Evolutionary conservation across 73 alveolate species (phyloP).

Genomic region (Stentor coeruleus): DNA sequence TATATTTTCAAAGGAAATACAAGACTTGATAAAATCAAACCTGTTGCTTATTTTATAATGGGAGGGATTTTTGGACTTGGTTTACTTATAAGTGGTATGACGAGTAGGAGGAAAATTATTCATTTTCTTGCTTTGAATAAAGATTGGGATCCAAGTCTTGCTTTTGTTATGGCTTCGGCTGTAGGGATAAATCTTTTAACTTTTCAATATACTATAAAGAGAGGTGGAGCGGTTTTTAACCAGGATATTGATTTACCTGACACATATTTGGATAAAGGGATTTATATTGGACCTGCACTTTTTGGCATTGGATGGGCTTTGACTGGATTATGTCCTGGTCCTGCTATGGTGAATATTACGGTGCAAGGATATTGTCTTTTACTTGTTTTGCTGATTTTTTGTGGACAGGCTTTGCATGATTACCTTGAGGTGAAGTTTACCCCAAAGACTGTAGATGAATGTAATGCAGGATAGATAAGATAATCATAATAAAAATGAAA

Average conservation of each 20-base stretch:
- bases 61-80: conserved; percentile 81
- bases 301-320: conserved; percentile 98
- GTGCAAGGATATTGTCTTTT: conserved; percentile 28
- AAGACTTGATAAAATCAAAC: not conserved
- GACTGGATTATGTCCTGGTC: conserved; percentile 96
- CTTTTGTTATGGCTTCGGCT: conserved; percentile 90
- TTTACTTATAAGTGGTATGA: conserved; percentile 80
- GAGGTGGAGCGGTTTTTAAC: conserved; percentile 53
- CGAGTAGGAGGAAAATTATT: conserved; percentile 68
- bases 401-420: conserved; percentile 25
- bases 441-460: too few relatives aligned
- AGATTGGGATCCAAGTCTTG: conserved; percentile 90
- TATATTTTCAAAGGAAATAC: not conserved
- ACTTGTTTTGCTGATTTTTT: not conserved
- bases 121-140: conserved; percentile 77
- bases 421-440: not conserved
- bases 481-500: too few relatives aligned
- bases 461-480: too few relatives aligned
- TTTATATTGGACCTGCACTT: conserved; percentile 80
- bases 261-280: conserved; percentile 63
- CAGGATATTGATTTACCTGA: conserved; percentile 61
- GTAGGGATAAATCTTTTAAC: conserved; percentile 83
- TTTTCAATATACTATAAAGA: conserved; percentile 55
- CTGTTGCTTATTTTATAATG: not conserved
- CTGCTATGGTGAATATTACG: conserved; percentile 67